Conservation (phyloP, 805 yeast species). For the Trichomonascus vanleenenianus region DNA sequence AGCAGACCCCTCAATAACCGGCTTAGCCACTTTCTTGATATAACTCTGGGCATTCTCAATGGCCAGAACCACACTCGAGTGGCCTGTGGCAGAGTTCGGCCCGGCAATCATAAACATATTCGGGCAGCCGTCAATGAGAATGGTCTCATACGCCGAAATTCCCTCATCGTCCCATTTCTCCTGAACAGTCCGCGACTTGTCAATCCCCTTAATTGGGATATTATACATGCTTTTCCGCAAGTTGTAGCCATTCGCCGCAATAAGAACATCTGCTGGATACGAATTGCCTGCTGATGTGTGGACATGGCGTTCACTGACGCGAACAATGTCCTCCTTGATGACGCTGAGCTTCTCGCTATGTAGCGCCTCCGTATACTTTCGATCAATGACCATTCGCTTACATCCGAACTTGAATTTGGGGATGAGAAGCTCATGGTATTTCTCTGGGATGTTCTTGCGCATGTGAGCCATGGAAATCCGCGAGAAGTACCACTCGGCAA, state of each 20-base stretch:
- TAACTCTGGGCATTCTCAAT: constrained; percentile 14
- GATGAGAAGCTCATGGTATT: constrained; percentile 10
- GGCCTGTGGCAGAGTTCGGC: constrained; percentile 17
- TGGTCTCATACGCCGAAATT: constrained; percentile 14
- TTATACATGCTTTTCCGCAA: background rate
- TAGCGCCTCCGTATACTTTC: constrained; percentile 8
- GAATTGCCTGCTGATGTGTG: constrained; percentile 12
- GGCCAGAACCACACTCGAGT: constrained; percentile 13
- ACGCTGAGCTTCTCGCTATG: constrained; percentile 9
- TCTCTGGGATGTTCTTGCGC: constrained; percentile 7
- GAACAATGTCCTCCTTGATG: constrained; percentile 8
- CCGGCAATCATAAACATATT: constrained; percentile 14
- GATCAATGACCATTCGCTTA: constrained; percentile 11
- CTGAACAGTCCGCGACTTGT: constrained; percentile 7
- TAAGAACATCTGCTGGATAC: constrained; percentile 14
- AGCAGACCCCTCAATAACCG: constrained; percentile 9
- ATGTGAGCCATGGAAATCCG: constrained; percentile 6
- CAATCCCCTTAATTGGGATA: constrained; percentile 8
- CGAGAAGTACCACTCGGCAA: constrained; percentile 5
- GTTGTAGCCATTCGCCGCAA: constrained; percentile 16
- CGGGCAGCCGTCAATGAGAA: constrained; percentile 14
- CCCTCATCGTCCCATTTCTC: constrained; percentile 12
- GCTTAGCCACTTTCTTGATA: constrained; percentile 10
- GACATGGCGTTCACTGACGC: constrained; percentile 9
- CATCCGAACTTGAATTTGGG: constrained; percentile 11